phyloP scores from a whole-genome alignment of 2,329 filamentous ascomycete species.

The Cladophialophora immunda region DNA sequence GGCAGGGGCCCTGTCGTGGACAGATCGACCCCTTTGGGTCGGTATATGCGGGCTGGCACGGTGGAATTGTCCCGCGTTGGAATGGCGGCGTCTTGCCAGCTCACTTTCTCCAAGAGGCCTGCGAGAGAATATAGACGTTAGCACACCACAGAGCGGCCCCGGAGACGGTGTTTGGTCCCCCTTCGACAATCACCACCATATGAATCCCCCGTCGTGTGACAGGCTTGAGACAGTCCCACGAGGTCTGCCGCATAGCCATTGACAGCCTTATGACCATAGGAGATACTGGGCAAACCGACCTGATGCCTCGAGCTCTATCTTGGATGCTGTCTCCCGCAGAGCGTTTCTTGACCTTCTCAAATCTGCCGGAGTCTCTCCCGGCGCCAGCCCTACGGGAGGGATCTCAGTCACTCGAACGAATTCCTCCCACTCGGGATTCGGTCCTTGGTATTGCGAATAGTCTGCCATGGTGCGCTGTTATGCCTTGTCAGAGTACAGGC shows the following conservation, averaged over 20 bases:
- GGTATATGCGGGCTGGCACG: background rate
- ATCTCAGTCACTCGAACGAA: background rate
- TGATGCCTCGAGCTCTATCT: background rate
- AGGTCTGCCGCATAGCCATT: background rate
- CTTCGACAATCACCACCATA: too few relatives aligned
- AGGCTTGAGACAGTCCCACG: too few relatives aligned
- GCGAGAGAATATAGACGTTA: background rate
- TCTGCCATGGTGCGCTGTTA: background rate
- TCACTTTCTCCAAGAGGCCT: slow-evolving; percentile 2
- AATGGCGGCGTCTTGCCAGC: background rate
- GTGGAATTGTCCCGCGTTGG: background rate
- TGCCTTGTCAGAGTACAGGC: background rate
- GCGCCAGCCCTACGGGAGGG: background rate
- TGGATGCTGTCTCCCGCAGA: background rate
- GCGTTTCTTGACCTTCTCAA: background rate
- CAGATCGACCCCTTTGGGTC: background rate
- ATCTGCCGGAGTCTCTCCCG: background rate
- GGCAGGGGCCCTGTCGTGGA: slow-evolving; percentile 51
- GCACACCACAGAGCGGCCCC: too few relatives aligned
- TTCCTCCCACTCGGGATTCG: slow-evolving; percentile 4
- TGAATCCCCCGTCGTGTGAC: too few relatives aligned
- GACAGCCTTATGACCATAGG: background rate
- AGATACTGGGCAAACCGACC: background rate
- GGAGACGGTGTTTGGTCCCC: too few relatives aligned
- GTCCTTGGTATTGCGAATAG: slow-evolving; percentile 1